Base-by-base conservation (phyloP, 257 asterid genomes). In the Parsonsia alboflavescens region DNA sequence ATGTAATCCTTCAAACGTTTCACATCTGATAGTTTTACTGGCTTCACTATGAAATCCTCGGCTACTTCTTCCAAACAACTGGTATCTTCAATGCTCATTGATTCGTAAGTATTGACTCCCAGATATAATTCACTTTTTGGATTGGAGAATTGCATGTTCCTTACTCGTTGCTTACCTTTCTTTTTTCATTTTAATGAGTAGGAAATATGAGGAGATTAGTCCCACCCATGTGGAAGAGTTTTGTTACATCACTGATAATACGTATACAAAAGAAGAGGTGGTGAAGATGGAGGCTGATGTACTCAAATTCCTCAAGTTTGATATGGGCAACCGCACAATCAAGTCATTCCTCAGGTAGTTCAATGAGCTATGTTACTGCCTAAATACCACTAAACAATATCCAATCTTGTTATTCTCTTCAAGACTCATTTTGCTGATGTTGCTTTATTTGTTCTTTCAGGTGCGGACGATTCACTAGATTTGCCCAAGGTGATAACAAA, bases 21-120 rank as follows among this genome's bases (percentile, higher is more conserved):
- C 2, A 93, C 97, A 45, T 93, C 98, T 0, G 95, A 64, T 36
- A 93, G 58, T 73, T 88, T 89, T 17, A 93, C 98, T 0, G 98
- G 98, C 85, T 93, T 93, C 59, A 91, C 93, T 72, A 93, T 84
- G 79, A 91, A 93, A 76, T 93, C 98, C 76, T 93, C 97, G 2
- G 98, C 98, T 0, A 97, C 98, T 86, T 93, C 97, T 80, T 91
- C 94, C 86, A 93, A 81, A 80, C 98, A 93, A 74, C 98, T 93
- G 87, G 96, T 94, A 80, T 89, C 99, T n/a, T 92, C 99, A 7
- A 94, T 94, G 99, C 97, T 92, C 17, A 84, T 95, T 79, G 96
- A 98, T 80, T 90, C 99, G 96, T 95, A 88, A 87, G 99, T 42
- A 12, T 50, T 79, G 42, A 46, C 0, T 76, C 22, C 26, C 26